Percentiles rank a stretch among this genome's conserved stretches.
phyloP scores from a whole-genome alignment of 495 filamentous ascomycete genomes.

The Neurospora sp. region DNA sequence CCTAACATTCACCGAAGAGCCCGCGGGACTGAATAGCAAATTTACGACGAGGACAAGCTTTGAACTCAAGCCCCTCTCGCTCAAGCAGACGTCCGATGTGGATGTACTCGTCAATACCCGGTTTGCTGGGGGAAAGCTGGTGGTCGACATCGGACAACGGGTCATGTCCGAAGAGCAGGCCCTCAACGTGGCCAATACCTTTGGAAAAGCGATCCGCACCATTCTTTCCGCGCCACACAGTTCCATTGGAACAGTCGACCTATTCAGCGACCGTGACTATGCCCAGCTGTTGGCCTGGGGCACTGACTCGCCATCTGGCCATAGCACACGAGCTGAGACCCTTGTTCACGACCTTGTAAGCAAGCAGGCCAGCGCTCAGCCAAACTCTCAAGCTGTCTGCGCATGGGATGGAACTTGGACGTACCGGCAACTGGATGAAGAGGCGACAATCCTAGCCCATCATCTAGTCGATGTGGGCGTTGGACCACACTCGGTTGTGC shows the following conservation, averaged over 20 bases:
- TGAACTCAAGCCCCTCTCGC: slow-evolving; percentile 26
- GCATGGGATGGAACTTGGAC: slow-evolving; percentile 36
- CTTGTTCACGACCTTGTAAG: slow-evolving; percentile 28
- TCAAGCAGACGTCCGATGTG: slow-evolving; percentile 33
- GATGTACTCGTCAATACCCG: slow-evolving; percentile 33
- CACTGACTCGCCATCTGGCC: slow-evolving; percentile 10
- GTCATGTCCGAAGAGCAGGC: slow-evolving; percentile 33
- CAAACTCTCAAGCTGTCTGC: slow-evolving; percentile 31
- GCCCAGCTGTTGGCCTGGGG: slow-evolving; percentile 34
- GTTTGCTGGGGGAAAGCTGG: slow-evolving; percentile 25
- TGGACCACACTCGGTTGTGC: slow-evolving; percentile 31
- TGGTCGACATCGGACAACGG: slow-evolving; percentile 33
- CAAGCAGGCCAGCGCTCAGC: slow-evolving; percentile 22
- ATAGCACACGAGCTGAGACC: slow-evolving; percentile 13
- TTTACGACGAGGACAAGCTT: slow-evolving; percentile 23
- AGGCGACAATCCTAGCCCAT: slow-evolving; percentile 28
- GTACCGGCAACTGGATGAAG: slow-evolving; percentile 30
- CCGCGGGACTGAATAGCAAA: slow-evolving; percentile 25
- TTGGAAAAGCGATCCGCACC: slow-evolving; percentile 32
- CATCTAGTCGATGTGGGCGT: slow-evolving; percentile 31
- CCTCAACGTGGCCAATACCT: slow-evolving; percentile 27
- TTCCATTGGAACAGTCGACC: slow-evolving; percentile 27
- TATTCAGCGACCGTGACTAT: slow-evolving; percentile 34
- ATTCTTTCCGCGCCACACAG: slow-evolving; percentile 28
- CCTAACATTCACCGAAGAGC: slow-evolving; percentile 34